Evolutionary conservation across 129 eudicot species (phyloP).

Genomic region (Kitagawia praeruptora): DNA sequence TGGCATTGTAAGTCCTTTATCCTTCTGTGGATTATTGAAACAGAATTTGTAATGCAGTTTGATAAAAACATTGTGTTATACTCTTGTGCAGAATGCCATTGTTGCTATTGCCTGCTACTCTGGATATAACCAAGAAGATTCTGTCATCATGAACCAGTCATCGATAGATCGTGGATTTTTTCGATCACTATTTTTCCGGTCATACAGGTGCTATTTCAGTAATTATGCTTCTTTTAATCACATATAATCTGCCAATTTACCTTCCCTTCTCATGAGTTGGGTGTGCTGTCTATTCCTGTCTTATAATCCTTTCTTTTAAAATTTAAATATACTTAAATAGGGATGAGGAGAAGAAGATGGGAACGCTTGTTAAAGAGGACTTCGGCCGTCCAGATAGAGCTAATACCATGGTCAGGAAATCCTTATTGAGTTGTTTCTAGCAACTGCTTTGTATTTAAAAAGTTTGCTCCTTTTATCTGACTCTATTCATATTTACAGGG

Average conservation of each 20-base stretch:
- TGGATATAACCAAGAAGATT: slow-evolving; percentile 97
- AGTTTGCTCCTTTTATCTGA: background rate
- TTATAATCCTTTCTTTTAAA: background rate
- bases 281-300: background rate
- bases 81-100: slow-evolving; percentile 55
- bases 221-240: background rate
- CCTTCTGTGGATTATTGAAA: background rate
- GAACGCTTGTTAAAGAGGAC: slow-evolving; percentile 89
- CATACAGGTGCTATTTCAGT: slow-evolving; percentile 46
- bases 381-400: slow-evolving; percentile 84
- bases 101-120: slow-evolving; percentile 96
- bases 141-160: slow-evolving; percentile 95
- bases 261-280: background rate
- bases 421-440: background rate
- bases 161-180: slow-evolving; percentile 96
- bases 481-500: slow-evolving; percentile 37
- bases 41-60: background rate
- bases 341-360: slow-evolving; percentile 96
- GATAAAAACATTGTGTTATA: slow-evolving; percentile 4
- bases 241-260: too few species aligned
- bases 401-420: slow-evolving; percentile 53
- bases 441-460: background rate
- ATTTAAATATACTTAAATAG: slow-evolving; percentile 14
- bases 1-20: slow-evolving; percentile 49
- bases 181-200: slow-evolving; percentile 85